Evolutionary conservation across 2,329 filamentous ascomycete genomes (phyloP).

Genomic region (Chaetomium sp.): DNA sequence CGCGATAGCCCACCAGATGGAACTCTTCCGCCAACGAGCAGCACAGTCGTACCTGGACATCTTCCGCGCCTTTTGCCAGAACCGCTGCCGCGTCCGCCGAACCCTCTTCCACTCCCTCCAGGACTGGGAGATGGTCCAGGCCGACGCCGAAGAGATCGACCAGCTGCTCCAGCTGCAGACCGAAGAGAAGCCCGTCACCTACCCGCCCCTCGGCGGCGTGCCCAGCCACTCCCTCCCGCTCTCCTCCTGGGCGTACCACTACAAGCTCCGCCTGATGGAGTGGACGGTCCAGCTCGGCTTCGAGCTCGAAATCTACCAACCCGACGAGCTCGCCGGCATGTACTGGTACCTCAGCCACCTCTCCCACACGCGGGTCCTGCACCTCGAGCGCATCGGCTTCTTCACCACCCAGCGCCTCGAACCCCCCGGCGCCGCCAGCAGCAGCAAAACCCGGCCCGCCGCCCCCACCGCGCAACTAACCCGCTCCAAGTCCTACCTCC

Average conservation of each 20-base stretch:
- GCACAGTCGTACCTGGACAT: constrained; percentile 79
- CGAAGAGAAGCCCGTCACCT: constrained; percentile 61
- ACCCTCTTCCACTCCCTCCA: constrained; percentile 82
- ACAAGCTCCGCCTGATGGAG: constrained; percentile 87
- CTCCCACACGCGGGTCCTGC: constrained; percentile 65
- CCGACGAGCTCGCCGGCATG: constrained; percentile 82
- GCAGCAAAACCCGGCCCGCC: constrained; percentile 1
- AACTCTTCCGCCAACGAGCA: constrained; percentile 63
- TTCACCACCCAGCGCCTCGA: constrained; percentile 54
- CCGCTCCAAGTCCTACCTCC: constrained; percentile 57
- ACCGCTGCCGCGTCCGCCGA: constrained; percentile 84
- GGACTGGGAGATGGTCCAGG: constrained; percentile 82
- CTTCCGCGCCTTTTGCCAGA: constrained; percentile 83
- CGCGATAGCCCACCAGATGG: constrained; percentile 72
- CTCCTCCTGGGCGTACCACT: constrained; percentile 85
- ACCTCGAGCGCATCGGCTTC: constrained; percentile 72
- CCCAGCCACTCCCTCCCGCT: constrained; percentile 70
- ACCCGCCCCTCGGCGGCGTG: constrained; percentile 51
- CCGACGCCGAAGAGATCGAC: constrained; percentile 78
- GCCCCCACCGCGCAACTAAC: constrained; percentile 47
- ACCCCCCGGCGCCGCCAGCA: constrained; percentile 17
- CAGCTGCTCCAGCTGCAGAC: constrained; percentile 63
- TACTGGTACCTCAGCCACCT: constrained; percentile 87
- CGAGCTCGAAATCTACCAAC: constrained; percentile 86
- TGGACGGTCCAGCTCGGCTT: constrained; percentile 90